Percentiles rank a stretch among this genome's conserved stretches.
phyloP scores from a whole-genome alignment of 176 grass and related monocot species.

The Coix lacrymajobi region DNA sequence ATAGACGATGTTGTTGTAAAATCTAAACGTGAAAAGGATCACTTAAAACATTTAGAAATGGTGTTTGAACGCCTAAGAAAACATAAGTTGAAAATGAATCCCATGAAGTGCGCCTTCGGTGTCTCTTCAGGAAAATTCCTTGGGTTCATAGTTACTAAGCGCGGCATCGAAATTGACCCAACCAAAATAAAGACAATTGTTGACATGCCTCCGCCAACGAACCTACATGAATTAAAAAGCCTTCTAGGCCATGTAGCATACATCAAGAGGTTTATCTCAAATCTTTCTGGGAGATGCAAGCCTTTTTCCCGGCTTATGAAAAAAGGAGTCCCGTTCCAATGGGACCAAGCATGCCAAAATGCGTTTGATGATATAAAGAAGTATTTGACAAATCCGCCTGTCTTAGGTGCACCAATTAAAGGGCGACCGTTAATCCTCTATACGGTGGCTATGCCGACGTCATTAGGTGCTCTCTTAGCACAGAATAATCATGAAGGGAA shows the following conservation, averaged over 20 bases:
- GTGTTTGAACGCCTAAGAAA: background rate
- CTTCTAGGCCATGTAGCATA: background rate
- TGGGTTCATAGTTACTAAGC: background rate
- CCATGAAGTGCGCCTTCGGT: background rate
- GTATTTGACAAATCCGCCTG: background rate
- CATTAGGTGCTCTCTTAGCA: background rate
- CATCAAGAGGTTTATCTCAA: background rate
- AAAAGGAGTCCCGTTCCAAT: background rate
- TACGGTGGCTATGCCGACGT: background rate
- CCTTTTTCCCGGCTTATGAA: background rate
- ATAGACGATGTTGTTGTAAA: slow-evolving; percentile 3
- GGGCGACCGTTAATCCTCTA: background rate
- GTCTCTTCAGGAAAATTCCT: background rate
- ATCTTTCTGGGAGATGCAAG: background rate
- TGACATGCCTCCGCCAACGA: background rate
- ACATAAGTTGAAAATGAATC: background rate
- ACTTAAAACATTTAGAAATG: background rate
- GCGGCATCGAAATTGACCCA: background rate
- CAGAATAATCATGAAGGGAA: background rate
- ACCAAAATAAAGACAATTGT: background rate
- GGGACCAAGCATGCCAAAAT: slow-evolving; percentile 17
- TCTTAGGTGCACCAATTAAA: background rate
- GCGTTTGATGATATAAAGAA: background rate
- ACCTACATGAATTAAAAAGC: background rate
- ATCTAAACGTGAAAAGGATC: background rate